A percentile compares a stretch with the other conserved stretches of the same genome.
phyloP scores from a whole-genome alignment of 1,139 yeast genomes.

The Candida tetrigidarum region DNA sequence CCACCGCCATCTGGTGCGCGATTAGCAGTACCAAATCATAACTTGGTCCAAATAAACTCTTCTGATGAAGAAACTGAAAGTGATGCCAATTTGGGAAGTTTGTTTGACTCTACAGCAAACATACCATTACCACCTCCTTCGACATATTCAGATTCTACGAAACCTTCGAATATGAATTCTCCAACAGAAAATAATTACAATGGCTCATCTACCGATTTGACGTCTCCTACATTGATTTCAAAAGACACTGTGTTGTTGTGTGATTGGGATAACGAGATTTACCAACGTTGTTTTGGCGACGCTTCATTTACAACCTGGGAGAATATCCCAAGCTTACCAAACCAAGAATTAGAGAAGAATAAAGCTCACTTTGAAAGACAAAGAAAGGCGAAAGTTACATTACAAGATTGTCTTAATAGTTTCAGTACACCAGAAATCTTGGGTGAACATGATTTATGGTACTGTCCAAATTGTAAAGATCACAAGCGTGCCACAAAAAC shows the following conservation, averaged over 20 bases:
- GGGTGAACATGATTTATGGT: conserved; percentile 93
- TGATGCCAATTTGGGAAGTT: conserved; percentile 24
- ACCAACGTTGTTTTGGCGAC: conserved; percentile 54
- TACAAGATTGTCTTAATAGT: conserved; percentile 74
- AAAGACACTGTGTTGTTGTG: conserved; percentile 62
- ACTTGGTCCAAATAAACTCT: conserved; percentile 11
- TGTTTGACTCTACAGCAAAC: conserved; percentile 34
- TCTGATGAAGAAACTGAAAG: conserved; percentile 27
- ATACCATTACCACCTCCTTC: conserved; percentile 24
- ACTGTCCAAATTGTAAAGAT: conserved; percentile 87
- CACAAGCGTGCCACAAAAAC: conserved; percentile 92
- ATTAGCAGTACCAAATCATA: conserved; percentile 2
- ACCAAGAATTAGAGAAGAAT: conserved; percentile 55
- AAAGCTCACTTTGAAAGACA: conserved; percentile 42
- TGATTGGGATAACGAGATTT: conserved; percentile 63
- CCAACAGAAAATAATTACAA: conserved; percentile 22
- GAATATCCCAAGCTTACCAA: conserved; percentile 50
- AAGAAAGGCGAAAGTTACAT: conserved; percentile 56
- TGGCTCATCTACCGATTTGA: conserved; percentile 10
- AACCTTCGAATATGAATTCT: conserved; percentile 28
- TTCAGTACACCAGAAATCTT: conserved; percentile 86
- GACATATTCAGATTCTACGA: conserved; percentile 23
- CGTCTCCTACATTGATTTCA: conserved; percentile 21
- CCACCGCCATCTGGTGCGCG: background rate
- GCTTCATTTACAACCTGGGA: conserved; percentile 57